Percentiles rank a stretch among this genome's conserved stretches.
phyloP scores from a whole-genome alignment of 164 flowering plant species.

The Nymphaea thermarum region DNA sequence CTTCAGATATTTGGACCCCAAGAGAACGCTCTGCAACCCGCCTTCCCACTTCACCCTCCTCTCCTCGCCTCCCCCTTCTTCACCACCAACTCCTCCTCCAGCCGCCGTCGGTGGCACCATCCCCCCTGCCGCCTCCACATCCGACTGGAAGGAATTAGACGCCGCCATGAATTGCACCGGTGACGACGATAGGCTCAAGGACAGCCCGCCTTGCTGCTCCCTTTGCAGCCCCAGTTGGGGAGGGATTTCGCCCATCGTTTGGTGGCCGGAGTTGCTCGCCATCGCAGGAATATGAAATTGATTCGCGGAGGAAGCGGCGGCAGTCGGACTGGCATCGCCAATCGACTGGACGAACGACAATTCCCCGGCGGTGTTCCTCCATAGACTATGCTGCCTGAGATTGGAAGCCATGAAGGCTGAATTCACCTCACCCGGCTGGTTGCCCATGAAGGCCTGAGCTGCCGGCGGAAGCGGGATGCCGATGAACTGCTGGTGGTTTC shows the following conservation, averaged over 20 bases:
- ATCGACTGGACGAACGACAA: neutral
- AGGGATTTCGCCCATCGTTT: neutral
- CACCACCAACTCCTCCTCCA: neutral
- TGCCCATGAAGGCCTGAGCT: neutral
- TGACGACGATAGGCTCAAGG: neutral
- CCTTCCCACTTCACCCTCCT: neutral
- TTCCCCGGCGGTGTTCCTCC: neutral
- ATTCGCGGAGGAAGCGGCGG: neutral
- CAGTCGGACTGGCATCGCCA: neutral
- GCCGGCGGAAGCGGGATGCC: conserved; percentile 37
- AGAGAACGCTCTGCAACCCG: conserved; percentile 40
- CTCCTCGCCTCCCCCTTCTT: neutral
- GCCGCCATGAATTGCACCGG: neutral
- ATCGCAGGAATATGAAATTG: neutral
- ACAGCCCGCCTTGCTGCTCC: neutral
- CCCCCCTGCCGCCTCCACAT: neutral
- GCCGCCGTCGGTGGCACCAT: neutral
- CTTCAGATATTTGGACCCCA: conserved; percentile 86
- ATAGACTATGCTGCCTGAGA: conserved; percentile 1
- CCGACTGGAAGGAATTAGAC: neutral
- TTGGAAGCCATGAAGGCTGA: neutral
- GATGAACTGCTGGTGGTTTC: conserved; percentile 28
- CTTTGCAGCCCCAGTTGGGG: neutral
- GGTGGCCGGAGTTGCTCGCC: neutral
- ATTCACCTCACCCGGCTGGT: neutral